Conservation (phyloP, 805 yeast genomes). For the Yamadazyma akitaensis region DNA sequence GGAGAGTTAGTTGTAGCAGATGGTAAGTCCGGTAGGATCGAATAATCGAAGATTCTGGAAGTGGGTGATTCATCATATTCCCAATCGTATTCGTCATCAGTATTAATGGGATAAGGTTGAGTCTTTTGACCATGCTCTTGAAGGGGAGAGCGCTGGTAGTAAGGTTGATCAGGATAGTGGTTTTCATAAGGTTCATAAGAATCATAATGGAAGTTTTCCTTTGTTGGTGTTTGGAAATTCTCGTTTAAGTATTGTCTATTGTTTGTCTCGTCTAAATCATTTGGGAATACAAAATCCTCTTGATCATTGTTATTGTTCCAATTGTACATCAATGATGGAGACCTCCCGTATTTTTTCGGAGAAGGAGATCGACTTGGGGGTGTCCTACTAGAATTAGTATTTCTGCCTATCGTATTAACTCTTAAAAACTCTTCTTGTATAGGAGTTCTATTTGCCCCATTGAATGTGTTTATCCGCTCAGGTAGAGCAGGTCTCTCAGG, state of each 20-base stretch:
- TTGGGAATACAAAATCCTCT: not conserved
- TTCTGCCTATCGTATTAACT: not conserved
- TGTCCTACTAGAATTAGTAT: not conserved
- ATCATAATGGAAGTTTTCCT: not conserved
- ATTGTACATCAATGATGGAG: constrained; percentile 22
- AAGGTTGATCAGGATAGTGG: not conserved
- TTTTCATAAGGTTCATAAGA: not conserved
- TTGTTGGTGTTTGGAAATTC: not conserved
- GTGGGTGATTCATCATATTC: constrained; percentile 11
- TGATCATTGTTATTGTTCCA: not conserved
- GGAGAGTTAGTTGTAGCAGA: constrained; percentile 9
- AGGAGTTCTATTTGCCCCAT: not conserved
- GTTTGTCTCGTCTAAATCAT: not conserved
- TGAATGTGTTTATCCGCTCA: constrained; percentile 7
- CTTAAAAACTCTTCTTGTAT: constrained; percentile 1
- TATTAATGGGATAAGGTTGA: not conserved
- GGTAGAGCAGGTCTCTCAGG: constrained; percentile 1
- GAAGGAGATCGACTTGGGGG: constrained; percentile 24
- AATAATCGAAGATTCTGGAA: constrained; percentile 13
- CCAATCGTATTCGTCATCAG: constrained; percentile 1
- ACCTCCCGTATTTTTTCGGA: constrained; percentile 24
- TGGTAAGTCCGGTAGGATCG: constrained; percentile 33
- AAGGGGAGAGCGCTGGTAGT: not conserved
- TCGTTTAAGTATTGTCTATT: not conserved
- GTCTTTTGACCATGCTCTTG: not conserved